Base-by-base conservation (phyloP, 805 yeast species). In the Barnettozyma wickerhamii region DNA sequence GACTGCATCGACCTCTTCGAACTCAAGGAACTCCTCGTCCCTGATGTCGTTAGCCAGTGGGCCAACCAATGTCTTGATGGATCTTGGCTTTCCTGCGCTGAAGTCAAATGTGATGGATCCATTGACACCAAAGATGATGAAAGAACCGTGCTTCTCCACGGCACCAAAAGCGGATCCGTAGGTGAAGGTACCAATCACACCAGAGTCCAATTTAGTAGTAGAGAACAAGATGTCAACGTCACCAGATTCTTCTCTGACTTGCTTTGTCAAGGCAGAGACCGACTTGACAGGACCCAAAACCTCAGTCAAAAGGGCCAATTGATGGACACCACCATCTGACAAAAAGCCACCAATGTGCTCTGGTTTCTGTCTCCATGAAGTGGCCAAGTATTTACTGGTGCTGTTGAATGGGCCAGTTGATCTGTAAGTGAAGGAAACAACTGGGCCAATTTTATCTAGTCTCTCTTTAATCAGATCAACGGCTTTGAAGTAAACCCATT, bases 311-410 rank as follows among this genome's bases (percentile, higher is more conserved):
- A 88, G 66, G 3, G 96, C 96, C 60, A 90, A 68, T 63, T 90
- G 97, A 64, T 91, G 98, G 19, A 91, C 98, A 59, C 97, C 98
- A 56, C 96, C 97, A 56, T 91, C 98, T 43, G 91, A 81, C 53
- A 91, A 69, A 64, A 71, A 90, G 0, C 97, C 97, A 40, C 98
- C 98, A 50, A 89, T 75, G 59, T 91, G 97, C 62, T 87, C 81
- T 24, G 98, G 97, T 35, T 81, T 71, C 59, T 75, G 77, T 72
- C 97, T 82, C 98, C 98, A 91, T 13, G 80, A 41, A 2, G 97
- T 90, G 18, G 66, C 60, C 45, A 79, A 58, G 56, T 84, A 85
- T 56, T 81, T 77, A 64, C 74, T 79, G 42, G 65, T 54, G 23
- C 66, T 68, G 49, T 75, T 72, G 69, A 80, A 85, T 9, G 87